Percentiles rank a stretch among this genome's conserved stretches.
phyloP scores from a whole-genome alignment of 371 early-diverging fungal species.

The Mucor piriformis region DNA sequence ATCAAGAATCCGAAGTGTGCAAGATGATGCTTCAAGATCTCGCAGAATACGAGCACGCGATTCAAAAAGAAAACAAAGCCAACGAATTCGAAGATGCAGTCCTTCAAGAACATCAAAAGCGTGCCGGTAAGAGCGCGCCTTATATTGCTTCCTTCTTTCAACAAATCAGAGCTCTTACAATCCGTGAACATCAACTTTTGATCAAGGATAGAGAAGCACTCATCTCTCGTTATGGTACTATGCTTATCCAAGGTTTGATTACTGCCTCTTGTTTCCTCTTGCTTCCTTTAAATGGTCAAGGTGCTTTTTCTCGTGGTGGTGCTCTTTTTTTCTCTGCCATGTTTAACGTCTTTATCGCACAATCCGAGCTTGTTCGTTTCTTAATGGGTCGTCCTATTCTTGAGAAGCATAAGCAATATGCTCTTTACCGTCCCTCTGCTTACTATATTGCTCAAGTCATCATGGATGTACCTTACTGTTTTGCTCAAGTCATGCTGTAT shows the following conservation, averaged over 20 bases:
- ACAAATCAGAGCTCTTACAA: slow-evolving; percentile 63
- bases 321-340: slow-evolving; percentile 63
- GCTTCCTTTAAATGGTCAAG: slow-evolving; percentile 51
- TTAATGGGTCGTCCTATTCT: slow-evolving; percentile 63
- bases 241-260: slow-evolving; percentile 65
- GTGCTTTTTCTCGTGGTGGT: slow-evolving; percentile 78
- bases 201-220: slow-evolving; percentile 54
- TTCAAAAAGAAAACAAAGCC: slow-evolving; percentile 36
- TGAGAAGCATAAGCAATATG: slow-evolving; percentile 73
- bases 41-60: slow-evolving; percentile 36
- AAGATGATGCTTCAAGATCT: slow-evolving; percentile 38
- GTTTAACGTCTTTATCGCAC: slow-evolving; percentile 62
- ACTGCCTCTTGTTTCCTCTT: slow-evolving; percentile 70
- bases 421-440: slow-evolving; percentile 68
- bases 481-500: slow-evolving; percentile 44
- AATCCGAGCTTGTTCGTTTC: slow-evolving; percentile 55
- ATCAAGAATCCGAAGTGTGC: slow-evolving; percentile 40
- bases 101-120: slow-evolving; percentile 57
- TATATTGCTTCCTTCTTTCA: slow-evolving; percentile 65
- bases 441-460: slow-evolving; percentile 62
- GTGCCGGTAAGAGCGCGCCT: slow-evolving; percentile 51
- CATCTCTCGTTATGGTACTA: slow-evolving; percentile 60
- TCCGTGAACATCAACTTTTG: slow-evolving; percentile 64
- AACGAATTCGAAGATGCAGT: slow-evolving; percentile 57
- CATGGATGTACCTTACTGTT: slow-evolving; percentile 41